Evolutionary conservation across 331 rosid genomes (phyloP).

Genomic region (Telfairia occidentalis): DNA sequence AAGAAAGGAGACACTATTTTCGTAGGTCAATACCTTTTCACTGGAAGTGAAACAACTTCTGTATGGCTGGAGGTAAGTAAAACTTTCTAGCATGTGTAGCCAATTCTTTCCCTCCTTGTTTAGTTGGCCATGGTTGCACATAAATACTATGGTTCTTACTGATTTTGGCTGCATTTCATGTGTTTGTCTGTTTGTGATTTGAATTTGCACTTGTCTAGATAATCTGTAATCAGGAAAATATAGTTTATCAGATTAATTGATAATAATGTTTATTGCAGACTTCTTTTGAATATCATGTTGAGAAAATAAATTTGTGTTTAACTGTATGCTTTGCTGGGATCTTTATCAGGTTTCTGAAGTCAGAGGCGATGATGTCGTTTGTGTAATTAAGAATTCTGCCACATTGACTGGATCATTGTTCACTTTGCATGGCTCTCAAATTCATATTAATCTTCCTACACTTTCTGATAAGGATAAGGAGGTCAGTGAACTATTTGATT

Average conservation of each 20-base stretch:
- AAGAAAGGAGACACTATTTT: conserved; percentile 92
- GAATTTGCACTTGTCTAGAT: not conserved
- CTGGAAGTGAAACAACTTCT: conserved; percentile 99
- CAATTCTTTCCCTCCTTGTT: not conserved
- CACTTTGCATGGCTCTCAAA: conserved; percentile 88
- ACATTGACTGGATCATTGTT: conserved; percentile 89
- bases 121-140: not conserved
- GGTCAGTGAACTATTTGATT: conserved; percentile 28
- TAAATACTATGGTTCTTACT: not conserved
- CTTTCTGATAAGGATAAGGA: conserved; percentile 76
- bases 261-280: not conserved
- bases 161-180: not conserved
- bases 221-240: not conserved
- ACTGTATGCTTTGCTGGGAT: conserved; percentile 21
- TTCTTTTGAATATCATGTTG: not conserved
- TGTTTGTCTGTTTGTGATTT: not conserved
- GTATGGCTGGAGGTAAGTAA: conserved; percentile 88
- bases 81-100: not conserved
- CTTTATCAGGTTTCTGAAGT: conserved; percentile 60
- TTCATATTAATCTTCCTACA: conserved; percentile 79
- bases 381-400: conserved; percentile 74
- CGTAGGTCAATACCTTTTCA: conserved; percentile 88
- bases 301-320: conserved; percentile 10
- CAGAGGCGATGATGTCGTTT: conserved; percentile 61
- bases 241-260: not conserved